A percentile compares a stretch with the other conserved stretches of the same genome.
phyloP scores from a whole-genome alignment of 495 filamentous ascomycete genomes.

The Lasiosphaeria ovina region DNA sequence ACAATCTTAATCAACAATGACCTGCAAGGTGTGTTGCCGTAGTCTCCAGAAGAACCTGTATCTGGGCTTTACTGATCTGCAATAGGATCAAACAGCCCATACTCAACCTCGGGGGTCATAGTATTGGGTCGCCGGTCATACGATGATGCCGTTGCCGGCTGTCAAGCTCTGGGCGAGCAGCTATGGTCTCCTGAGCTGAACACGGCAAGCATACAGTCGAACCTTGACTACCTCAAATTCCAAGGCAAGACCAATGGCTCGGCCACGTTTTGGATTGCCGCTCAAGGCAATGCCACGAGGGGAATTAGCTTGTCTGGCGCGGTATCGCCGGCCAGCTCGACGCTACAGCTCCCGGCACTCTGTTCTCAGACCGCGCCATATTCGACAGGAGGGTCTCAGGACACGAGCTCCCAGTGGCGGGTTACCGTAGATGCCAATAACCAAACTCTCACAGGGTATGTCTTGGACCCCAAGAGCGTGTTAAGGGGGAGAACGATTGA shows the following conservation, averaged over 20 bases:
- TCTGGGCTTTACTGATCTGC: slow-evolving; percentile 6
- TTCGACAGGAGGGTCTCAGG: slow-evolving; percentile 37
- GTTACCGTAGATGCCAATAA: slow-evolving; percentile 43
- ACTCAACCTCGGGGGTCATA: slow-evolving; percentile 41
- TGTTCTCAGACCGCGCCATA: slow-evolving; percentile 49
- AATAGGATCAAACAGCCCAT: slow-evolving; percentile 36
- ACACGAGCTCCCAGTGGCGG: slow-evolving; percentile 44
- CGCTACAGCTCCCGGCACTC: slow-evolving; percentile 29
- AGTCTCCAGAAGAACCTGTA: background rate
- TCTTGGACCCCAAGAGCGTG: background rate
- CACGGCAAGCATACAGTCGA: slow-evolving; percentile 35
- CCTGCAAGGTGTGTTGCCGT: slow-evolving; percentile 35
- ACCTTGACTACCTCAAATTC: slow-evolving; percentile 41
- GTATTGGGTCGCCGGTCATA: slow-evolving; percentile 31
- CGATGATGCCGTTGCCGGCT: slow-evolving; percentile 28
- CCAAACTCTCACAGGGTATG: slow-evolving; percentile 43
- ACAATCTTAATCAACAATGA: slow-evolving; percentile 42
- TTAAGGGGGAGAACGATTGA: background rate
- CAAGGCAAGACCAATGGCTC: slow-evolving; percentile 19
- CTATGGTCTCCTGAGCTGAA: slow-evolving; percentile 41
- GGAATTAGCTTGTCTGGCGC: slow-evolving; percentile 29
- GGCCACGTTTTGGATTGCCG: slow-evolving; percentile 40
- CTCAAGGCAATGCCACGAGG: slow-evolving; percentile 14
- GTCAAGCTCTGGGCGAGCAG: slow-evolving; percentile 40
- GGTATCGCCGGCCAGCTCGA: slow-evolving; percentile 13